Evolutionary conservation across 495 filamentous ascomycete genomes (phyloP), one percentile per base, ranked within the genome.

Genomic region (Neurospora pannonica): DNA sequence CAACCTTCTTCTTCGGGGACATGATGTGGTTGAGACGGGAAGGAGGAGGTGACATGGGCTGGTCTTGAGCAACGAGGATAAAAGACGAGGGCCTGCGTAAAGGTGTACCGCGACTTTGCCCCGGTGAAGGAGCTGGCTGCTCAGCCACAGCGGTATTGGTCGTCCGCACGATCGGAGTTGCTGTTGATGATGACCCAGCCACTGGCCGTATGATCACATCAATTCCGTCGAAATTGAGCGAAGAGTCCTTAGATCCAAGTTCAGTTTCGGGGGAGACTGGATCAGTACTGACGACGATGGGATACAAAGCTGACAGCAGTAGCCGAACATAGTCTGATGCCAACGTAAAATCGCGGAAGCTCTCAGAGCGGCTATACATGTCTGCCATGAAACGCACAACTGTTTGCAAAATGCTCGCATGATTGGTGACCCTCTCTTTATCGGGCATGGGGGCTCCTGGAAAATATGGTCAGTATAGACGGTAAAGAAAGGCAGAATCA

Each of bases 81-180:
- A 98, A 98, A 7, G 95, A 96, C 10, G 96, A 98, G 3, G 91
- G 90, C 73, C 94, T 89, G 39, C 90, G 90, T 28, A 91, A 86
- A 75, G 86, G 88, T 76, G 84, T 88, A 31, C 87, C 88, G 78
- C 84, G 79, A 86, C 73, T 87, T 77, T 76, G 76, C 82, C 79
- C 72, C 79, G 76, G 79, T 71, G 75, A 81, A 75, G 70, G 81
- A 72, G 74, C 76, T 71, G 75, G 83, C 78, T 76, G 78, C 60
- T 87, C 81, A 77, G 87, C 74, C 72, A 86, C 48, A 71, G 89
- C 87, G 11, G 91, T 84, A 34, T 85, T 89, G 5, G 90, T 87
- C 24, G 93, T 95, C 76, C 92, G 87, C 40, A 97, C 86, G 39
- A 93, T 91, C 10, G 92, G 90, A 3, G 88, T 83, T 19, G 82